Evolutionary conservation across 2,329 filamentous ascomycete genomes (phyloP), one percentile per base, ranked within the genome.

Genomic region (Didymellaceae sp.): DNA sequence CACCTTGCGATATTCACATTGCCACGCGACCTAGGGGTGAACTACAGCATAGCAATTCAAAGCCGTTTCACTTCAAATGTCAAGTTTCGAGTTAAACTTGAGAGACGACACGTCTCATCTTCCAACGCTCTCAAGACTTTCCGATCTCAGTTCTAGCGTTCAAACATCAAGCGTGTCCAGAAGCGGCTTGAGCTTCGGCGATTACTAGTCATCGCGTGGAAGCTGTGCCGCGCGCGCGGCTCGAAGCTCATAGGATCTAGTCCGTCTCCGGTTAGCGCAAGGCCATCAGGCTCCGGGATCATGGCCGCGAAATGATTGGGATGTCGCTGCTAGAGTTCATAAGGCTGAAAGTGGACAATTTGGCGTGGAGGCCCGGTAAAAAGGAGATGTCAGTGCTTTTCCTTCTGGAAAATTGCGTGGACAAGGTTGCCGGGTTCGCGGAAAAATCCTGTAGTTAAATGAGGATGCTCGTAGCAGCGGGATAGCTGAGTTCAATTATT

Each of bases 221-320:
- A 64, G 58, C 56, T 59, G 53, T 59, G 59, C 61, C 61, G 61
- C 46, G 58, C 48, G 35, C 42, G 42, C 48, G 42, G 48, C 48
- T 45, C 34, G 47, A 42, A 25, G 37, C 45, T 49, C 45, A 42
- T 30, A 31, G 25, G 13, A 22, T 28, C 33, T 54, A 59, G 52
- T 44, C 28, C 43, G 13, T 13, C 31, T 45, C 16, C 26, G 40
- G 51, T 47, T 50, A 57, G 47, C 42, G 52, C 35, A 18, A 38
- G 53, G 16, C 26, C 26, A 38, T 42, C 42, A 39, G 30, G 50
- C 26, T 44, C 48, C 52, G 42, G 31, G 46, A 57, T 33, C 21
- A 45, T 55, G 57, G 52, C 49, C 46, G 52, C 45, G 54, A 59
- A 47, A 59, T 59, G 37, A 52, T 46, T 47, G 39, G 38, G 51